Conservation (phyloP, 306 rosid genomes). For the Quercus agrifolia region DNA sequence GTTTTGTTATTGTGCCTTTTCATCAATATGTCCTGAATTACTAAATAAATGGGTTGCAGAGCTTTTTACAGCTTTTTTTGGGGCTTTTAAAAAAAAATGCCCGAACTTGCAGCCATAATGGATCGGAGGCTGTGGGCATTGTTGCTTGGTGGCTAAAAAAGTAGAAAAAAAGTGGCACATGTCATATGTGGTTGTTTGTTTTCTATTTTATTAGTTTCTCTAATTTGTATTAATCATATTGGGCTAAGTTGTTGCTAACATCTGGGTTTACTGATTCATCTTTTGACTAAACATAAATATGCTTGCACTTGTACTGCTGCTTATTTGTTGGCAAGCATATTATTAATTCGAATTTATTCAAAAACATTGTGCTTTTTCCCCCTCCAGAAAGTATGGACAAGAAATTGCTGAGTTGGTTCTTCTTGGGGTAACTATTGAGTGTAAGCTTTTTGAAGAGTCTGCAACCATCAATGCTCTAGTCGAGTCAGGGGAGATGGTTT, state of each 20-base stretch:
- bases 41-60: background rate
- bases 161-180: background rate
- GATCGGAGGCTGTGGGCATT: background rate
- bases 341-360: conserved; percentile 1
- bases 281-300: background rate
- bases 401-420: conserved; percentile 62
- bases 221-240: background rate
- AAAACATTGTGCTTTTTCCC: background rate
- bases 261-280: background rate
- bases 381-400: conserved; percentile 43
- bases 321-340: background rate
- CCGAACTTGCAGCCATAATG: background rate
- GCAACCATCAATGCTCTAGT: conserved; percentile 42
- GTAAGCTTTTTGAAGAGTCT: conserved; percentile 56
- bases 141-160: background rate
- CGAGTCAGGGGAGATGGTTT: conserved; percentile 56
- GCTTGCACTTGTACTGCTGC: background rate
- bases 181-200: background rate
- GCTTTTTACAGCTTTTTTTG: background rate
- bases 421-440: conserved; percentile 55
- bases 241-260: background rate
- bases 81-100: background rate
- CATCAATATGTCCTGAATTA: background rate
- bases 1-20: background rate
- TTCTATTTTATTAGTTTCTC: background rate